Percentiles rank a stretch among this genome's conserved stretches.
Evolutionary conservation across 345 rosid species (phyloP).

Genomic region (Eutrema yunnanense): DNA sequence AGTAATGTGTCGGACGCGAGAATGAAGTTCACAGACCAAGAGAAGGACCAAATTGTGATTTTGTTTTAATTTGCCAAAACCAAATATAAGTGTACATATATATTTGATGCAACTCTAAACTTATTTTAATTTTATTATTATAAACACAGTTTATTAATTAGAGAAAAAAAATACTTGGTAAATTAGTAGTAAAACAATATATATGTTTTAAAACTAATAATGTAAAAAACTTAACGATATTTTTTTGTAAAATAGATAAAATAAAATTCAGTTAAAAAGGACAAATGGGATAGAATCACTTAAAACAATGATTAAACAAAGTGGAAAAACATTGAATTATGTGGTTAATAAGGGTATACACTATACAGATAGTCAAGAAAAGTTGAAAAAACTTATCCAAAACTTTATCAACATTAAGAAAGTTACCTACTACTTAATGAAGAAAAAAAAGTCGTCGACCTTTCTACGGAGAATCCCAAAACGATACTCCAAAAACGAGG

Average conservation of each 20-base stretch:
- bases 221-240: background rate
- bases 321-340: conserved; percentile 7
- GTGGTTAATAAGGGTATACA: background rate
- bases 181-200: background rate
- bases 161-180: background rate
- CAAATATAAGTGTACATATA: background rate
- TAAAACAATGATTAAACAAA: background rate
- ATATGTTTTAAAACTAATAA: background rate
- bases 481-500: conserved; percentile 11
- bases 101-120: background rate
- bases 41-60: background rate
- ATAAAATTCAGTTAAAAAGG: background rate
- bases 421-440: conserved; percentile 3
- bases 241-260: background rate
- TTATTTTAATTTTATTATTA: background rate
- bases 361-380: background rate
- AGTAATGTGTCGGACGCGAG: too few relatives aligned
- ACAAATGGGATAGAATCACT: background rate
- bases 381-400: conserved; percentile 22
- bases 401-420: conserved; percentile 14
- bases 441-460: conserved; percentile 4
- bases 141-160: background rate
- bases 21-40: too few relatives aligned
- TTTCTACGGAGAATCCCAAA: background rate
- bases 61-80: background rate